Evolutionary conservation across 2,329 filamentous ascomycete species (phyloP), one percentile per base, ranked within the genome.

Genomic region (Pestalotiopsis sp.): DNA sequence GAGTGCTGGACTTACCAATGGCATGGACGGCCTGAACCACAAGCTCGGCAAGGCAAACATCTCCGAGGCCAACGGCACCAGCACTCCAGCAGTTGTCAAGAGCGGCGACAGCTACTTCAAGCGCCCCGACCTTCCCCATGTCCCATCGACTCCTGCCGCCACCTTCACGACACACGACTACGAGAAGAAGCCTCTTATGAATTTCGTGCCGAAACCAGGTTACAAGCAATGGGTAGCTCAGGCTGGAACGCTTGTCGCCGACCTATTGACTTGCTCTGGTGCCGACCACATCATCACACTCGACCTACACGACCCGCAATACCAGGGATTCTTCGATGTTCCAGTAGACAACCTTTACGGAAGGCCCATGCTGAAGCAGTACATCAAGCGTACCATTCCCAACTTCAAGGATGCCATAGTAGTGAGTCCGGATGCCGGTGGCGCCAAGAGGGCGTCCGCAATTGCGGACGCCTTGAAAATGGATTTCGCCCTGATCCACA

Each of bases 191-290:
- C 81, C 83, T 17, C 84, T 87, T 66, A 81, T 88, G 71, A 86
- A 85, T 68, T 86, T 91, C 79, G 89, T 94, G 79, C 91, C 94
- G n/a, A 95, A 96, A 78, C 94, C 95, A 7, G 96, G 96, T 65
- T 99, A 99, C 82, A 97, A 96, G 84, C 94, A 97, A 84, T 99
- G 96, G 96, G 95, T 99, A 71, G 96, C 96, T 23, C 96, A 98
- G 83, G 95, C 96, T 57, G 96, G 96, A 70, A 98, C 95, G 38
- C 87, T 99, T 68, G 93, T 99, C 64, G 96, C 96, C 66, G 95
- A 98, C 79, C 89, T 99, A 57, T 86, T 99, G 73, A 98, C 94
- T 49, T 98, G 95, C 82, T 95, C 96, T 72, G 96, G 96, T 73
- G 94, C 96, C 61, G 95, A 99, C 80, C 96, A 98, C 70, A 91